These are phyloP conservation scores for Cercospora zeina DNA, from an alignment of 2,329 filamentous ascomycete species.

Conservation along the genomic window DNA sequence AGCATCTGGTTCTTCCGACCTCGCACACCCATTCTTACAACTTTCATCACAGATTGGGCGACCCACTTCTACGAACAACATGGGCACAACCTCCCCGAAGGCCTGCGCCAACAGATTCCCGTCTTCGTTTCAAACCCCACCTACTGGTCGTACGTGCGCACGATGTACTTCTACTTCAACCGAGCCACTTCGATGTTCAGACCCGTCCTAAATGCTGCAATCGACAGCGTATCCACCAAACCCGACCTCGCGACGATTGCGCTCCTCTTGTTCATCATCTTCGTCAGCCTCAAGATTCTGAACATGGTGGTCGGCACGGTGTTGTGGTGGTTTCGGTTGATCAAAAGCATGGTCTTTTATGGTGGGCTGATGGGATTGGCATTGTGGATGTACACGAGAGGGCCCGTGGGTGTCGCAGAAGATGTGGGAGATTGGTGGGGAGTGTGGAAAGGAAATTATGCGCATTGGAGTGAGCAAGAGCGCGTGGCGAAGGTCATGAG, in stretches of 20 bases:
- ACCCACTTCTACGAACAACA: conserved; percentile 33
- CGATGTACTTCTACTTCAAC: conserved; percentile 29
- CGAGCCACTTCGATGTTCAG: conserved; percentile 33
- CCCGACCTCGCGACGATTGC: conserved; percentile 55
- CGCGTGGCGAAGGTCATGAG: conserved; percentile 31
- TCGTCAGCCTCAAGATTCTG: conserved; percentile 64
- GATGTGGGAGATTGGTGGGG: conserved; percentile 53
- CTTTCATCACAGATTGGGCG: conserved; percentile 36
- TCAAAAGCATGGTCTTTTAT: conserved; percentile 65
- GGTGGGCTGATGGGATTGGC: conserved; percentile 56
- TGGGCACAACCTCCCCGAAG: conserved; percentile 15
- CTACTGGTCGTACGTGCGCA: conserved; percentile 21
- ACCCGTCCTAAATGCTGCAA: conserved; percentile 36
- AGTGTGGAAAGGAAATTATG: conserved; percentile 45
- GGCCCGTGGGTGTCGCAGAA: conserved; percentile 62
- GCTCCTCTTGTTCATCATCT: conserved; percentile 60
- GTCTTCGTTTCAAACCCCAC: conserved; percentile 9
- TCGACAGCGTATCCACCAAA: conserved; percentile 32
- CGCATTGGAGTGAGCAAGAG: conserved; percentile 42
- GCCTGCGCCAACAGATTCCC: conserved; percentile 8
- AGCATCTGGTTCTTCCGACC: neutral
- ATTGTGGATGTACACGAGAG: conserved; percentile 61
- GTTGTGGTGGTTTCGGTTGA: conserved; percentile 73
- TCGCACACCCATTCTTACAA: neutral
- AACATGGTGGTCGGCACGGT: conserved; percentile 71